Evolutionary conservation across 148 eudicot genomes (phyloP).

Genomic region (Camellia sinensis): DNA sequence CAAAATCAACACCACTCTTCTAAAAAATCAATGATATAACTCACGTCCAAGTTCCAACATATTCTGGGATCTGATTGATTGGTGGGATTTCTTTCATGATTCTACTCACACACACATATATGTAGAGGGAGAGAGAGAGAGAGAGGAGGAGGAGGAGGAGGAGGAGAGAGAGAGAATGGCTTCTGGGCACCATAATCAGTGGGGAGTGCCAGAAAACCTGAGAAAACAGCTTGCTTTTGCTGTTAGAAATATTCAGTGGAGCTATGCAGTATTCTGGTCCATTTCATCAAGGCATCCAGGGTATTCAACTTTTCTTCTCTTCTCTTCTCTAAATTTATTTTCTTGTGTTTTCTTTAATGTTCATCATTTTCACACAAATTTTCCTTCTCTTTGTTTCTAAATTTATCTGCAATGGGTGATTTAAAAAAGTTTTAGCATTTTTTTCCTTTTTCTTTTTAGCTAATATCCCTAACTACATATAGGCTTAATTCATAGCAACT

Average conservation of each 20-base stretch:
- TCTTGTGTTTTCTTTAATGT: neutral
- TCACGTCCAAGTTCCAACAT: too few species aligned
- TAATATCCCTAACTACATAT: too few species aligned
- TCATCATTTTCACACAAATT: too few species aligned
- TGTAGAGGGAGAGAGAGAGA: neutral
- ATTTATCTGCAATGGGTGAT: neutral
- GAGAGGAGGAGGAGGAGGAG: neutral
- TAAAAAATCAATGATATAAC: too few species aligned
- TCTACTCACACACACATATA: neutral
- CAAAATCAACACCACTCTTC: too few species aligned
- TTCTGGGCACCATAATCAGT: slow-evolving; percentile 18
- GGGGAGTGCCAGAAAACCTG: slow-evolving; percentile 30
- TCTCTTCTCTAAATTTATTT: neutral
- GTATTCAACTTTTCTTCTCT: slow-evolving; percentile 26
- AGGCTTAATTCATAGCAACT: too few species aligned
- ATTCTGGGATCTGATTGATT: slow-evolving; percentile 8
- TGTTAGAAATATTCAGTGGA: slow-evolving; percentile 65
- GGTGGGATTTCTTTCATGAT: neutral
- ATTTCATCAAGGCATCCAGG: slow-evolving; percentile 46
- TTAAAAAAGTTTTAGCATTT: neutral
- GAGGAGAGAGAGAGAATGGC: slow-evolving; percentile 21
- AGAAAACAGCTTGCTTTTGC: slow-evolving; percentile 57
- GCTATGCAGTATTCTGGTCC: slow-evolving; percentile 83
- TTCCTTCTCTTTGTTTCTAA: neutral
- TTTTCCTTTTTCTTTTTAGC: too few species aligned